Base-by-base conservation (phyloP, 768 basidiomycete genomes). In the Saitozyma sp. region DNA sequence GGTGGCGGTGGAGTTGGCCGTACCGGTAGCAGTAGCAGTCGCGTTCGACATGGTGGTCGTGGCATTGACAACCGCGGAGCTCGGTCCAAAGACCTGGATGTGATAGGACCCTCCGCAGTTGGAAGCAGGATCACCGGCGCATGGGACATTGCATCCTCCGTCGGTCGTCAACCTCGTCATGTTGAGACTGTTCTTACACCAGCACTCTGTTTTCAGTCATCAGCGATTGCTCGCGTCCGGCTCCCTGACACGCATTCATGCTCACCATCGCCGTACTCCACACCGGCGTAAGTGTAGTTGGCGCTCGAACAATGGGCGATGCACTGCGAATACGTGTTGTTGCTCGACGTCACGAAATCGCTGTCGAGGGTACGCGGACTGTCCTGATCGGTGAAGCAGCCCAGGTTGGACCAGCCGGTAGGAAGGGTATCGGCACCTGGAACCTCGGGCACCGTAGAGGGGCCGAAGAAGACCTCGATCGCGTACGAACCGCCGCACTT, bases 281-380 rank as follows among this genome's bases (percentile, higher is more conserved):
- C 59, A 45, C 69, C 71, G 2, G 68, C 66, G 51, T 67, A 57
- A 6, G 58, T 5, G 45, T 50, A 68, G 2, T 69, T 67, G 14
- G 51, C 38, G 2, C 42, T 19, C 11, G 54, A 55, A 53, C 72
- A 71, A 49, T 49, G 58, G 17, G 63, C 16, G 9, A 64, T 64
- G 53, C 72, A 74, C 14, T 20, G 48, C 14, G 53, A 29, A 16
- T 64, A 57, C 16, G 63, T 57, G 5, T 59, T 70, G 58, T 64
- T 71, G n/a, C 19, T 14, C 10, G 50, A 52, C 8, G 65, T 56
- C n/a, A 64, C 64, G 9, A 71, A 68, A 3, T 69, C 68, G 1
- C 65, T 53, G 20, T 64, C 57, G 16, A 77, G 63, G 45, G 74
- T 74, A 48, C 76, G 64, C 9, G 61, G 63, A 20, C 19, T 39